These are phyloP conservation scores for Acanthamoeba culbertsoni DNA, from an alignment of 208 protist species.

Conservation along the genomic window DNA sequence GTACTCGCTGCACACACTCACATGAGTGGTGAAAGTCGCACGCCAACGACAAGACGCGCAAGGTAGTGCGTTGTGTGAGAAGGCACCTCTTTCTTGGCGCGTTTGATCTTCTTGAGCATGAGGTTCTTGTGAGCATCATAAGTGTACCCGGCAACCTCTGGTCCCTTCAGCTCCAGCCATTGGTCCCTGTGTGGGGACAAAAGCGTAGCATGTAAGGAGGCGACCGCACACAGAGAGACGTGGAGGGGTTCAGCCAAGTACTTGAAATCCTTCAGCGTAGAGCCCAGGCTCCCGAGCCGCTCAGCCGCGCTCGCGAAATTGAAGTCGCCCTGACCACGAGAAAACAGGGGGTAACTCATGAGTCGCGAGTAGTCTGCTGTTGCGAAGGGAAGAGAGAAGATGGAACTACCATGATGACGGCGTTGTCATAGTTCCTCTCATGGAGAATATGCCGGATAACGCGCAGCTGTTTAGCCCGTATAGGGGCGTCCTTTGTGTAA, in stretches of 20 bases:
- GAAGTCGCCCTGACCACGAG: not conserved
- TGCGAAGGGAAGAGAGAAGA: not conserved
- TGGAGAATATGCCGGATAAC: not conserved
- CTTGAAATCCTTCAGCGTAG: conserved; percentile 11
- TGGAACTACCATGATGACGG: not conserved
- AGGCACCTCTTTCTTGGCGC: conserved; percentile 21
- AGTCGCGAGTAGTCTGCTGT: not conserved
- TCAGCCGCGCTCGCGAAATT: conserved; percentile 14
- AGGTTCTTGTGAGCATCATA: conserved; percentile 34
- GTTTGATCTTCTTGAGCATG: conserved; percentile 42
- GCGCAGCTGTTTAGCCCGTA: not conserved
- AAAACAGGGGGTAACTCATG: not conserved
- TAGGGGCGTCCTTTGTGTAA: conserved; percentile 18
- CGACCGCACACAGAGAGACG: not conserved
- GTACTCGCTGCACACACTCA: not conserved
- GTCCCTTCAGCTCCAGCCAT: conserved; percentile 24
- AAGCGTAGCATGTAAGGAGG: not conserved
- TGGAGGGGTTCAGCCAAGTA: not conserved
- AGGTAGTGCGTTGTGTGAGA: not conserved
- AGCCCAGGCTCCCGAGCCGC: not conserved
- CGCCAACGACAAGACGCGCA: not conserved
- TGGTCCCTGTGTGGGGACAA: not conserved
- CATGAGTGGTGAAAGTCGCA: not conserved
- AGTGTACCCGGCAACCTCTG: not conserved
- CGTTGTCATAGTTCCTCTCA: not conserved